Conservation (phyloP, 1,284 basidiomycete genomes). For the Heliocybe sulcata region DNA sequence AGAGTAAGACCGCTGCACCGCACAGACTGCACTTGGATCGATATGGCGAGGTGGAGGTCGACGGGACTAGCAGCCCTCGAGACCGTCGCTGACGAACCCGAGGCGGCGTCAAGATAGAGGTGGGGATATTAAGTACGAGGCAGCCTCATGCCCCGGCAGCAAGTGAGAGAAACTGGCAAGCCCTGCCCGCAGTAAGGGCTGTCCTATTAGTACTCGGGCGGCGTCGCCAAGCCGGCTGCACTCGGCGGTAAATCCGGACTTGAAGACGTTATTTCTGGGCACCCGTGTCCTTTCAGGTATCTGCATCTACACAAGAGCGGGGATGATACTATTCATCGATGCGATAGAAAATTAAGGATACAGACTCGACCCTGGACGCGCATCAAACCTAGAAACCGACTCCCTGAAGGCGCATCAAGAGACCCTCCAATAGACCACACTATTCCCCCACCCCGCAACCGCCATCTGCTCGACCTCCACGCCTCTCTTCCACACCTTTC, state of each 20-base stretch:
- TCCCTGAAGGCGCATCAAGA: slow-evolving; percentile 13
- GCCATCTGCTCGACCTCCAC: slow-evolving; percentile 68
- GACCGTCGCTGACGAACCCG: slow-evolving; percentile 2
- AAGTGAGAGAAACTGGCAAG: neutral
- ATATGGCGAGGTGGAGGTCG: too few relatives aligned
- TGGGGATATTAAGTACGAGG: neutral
- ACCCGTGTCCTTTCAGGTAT: too few relatives aligned
- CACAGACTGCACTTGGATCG: neutral
- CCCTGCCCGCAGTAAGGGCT: neutral
- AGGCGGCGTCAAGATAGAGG: neutral
- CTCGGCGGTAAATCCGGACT: neutral
- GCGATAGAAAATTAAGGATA: neutral
- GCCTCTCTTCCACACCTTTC: slow-evolving; percentile 57
- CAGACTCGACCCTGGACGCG: neutral
- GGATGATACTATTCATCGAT: slow-evolving; percentile 2
- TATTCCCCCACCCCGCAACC: slow-evolving; percentile 55
- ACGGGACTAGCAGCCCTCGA: neutral
- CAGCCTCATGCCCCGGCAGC: neutral
- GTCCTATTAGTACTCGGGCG: neutral
- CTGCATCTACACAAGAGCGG: slow-evolving; percentile 2
- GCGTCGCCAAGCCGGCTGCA: neutral
- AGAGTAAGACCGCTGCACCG: neutral
- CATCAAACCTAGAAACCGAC: neutral
- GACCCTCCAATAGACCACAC: slow-evolving; percentile 72
- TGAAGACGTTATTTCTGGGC: too few relatives aligned